These are phyloP conservation scores for Sungouiella thailandica DNA, from an alignment of 805 yeast genomes.

Conservation along the genomic window DNA sequence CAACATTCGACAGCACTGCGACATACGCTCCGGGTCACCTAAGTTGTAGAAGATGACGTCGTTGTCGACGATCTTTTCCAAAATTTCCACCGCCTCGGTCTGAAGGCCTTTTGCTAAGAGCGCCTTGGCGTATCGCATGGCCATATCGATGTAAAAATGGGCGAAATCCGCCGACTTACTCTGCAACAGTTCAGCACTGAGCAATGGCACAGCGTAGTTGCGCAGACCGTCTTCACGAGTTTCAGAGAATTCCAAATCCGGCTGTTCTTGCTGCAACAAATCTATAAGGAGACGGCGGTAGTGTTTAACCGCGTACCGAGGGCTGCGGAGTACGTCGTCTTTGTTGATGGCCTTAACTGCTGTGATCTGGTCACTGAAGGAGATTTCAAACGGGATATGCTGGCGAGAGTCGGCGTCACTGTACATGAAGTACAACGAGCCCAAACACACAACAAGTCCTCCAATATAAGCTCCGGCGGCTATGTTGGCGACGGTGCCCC, in stretches of 20 bases:
- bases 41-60: slow-evolving; percentile 32
- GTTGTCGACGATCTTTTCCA: slow-evolving; percentile 27
- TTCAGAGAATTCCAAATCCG: slow-evolving; percentile 24
- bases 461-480: slow-evolving; percentile 42
- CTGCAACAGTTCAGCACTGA: slow-evolving; percentile 27
- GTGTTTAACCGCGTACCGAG: slow-evolving; percentile 40
- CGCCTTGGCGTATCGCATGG: slow-evolving; percentile 36
- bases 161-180: slow-evolving; percentile 28
- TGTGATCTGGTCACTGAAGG: slow-evolving; percentile 26
- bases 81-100: slow-evolving; percentile 23
- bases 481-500: slow-evolving; percentile 30
- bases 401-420: slow-evolving; percentile 36
- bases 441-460: slow-evolving; percentile 33
- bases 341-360: slow-evolving; percentile 40
- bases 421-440: slow-evolving; percentile 35
- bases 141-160: slow-evolving; percentile 40
- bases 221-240: slow-evolving; percentile 14
- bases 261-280: slow-evolving; percentile 24
- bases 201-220: slow-evolving; percentile 29
- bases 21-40: slow-evolving; percentile 38
- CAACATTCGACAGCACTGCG: slow-evolving; percentile 35
- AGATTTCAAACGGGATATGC: slow-evolving; percentile 36
- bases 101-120: slow-evolving; percentile 37
- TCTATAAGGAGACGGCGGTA: slow-evolving; percentile 34
- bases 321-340: slow-evolving; percentile 39